Evolutionary conservation across 1,284 basidiomycete genomes (phyloP).

Genomic region (Irpex rosettiformis): DNA sequence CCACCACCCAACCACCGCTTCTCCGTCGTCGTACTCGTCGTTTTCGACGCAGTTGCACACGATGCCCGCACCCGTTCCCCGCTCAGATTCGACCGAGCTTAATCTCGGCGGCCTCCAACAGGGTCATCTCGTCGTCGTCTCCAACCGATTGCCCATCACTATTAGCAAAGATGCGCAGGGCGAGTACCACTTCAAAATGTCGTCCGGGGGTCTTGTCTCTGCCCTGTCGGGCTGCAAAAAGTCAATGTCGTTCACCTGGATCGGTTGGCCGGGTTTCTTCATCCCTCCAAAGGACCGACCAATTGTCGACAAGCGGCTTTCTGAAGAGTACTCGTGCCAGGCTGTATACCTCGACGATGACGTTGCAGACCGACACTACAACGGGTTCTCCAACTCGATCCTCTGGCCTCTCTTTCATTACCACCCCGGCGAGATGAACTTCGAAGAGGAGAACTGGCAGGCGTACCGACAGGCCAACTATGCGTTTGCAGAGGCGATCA

Average conservation of each 20-base stretch:
- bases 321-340: slow-evolving; percentile 95
- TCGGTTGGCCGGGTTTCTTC: slow-evolving; percentile 89
- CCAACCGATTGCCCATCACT: slow-evolving; percentile 91
- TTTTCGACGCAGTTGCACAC: slow-evolving; percentile 2
- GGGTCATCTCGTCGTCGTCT: slow-evolving; percentile 90
- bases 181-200: slow-evolving; percentile 97
- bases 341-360: slow-evolving; percentile 98
- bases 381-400: slow-evolving; percentile 98
- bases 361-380: slow-evolving; percentile 97
- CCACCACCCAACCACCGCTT: slow-evolving; percentile 4
- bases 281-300: slow-evolving; percentile 87
- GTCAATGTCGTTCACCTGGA: slow-evolving; percentile 94
- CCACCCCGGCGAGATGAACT: slow-evolving; percentile 99
- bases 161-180: slow-evolving; percentile 85
- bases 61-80: slow-evolving; percentile 1
- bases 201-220: slow-evolving; percentile 91
- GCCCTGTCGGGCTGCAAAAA: slow-evolving; percentile 96
- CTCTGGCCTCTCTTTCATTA: slow-evolving; percentile 99
- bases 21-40: slow-evolving; percentile 2
- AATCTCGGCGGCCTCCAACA: slow-evolving; percentile 34
- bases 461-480: slow-evolving; percentile 97
- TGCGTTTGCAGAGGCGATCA: slow-evolving; percentile 89
- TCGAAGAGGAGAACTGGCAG: slow-evolving; percentile 97
- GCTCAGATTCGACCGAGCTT: slow-evolving; percentile 28
- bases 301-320: slow-evolving; percentile 82